Evolutionary conservation across 768 basidiomycete species (phyloP), one percentile per base, ranked within the genome.

Genomic region (Plicaturopsis crispa): DNA sequence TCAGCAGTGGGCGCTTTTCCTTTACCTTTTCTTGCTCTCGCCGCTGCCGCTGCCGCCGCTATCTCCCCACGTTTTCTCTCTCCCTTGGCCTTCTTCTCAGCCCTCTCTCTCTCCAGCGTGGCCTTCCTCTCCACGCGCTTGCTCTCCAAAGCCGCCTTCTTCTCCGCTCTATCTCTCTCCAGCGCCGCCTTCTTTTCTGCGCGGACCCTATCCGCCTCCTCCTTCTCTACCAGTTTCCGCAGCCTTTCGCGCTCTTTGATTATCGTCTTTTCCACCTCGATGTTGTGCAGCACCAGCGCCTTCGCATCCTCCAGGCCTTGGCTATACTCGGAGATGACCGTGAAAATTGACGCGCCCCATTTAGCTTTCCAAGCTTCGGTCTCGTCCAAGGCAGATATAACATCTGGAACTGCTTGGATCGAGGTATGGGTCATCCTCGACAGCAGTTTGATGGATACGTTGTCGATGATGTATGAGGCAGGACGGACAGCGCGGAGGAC

Each of bases 231-330:
- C 46, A 39, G 49, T 51, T 36, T 41, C 48, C n/a, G 45, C 51
- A 60, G 63, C 36, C 47, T 53, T 48, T 66, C 68, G 43, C 69
- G 61, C 46, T 72, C 70, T 45, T 72, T 28, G 26, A 14, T 28
- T 8, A 14, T 28, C 14, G 14, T 28, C 26, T 28, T 28, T 28
- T 8, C 14, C 26, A 28, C 14, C 26, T 28, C 14, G 10, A 8
- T 28, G 10, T 28, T 8, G 10, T 28, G 8, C 14, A 14, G 26
- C 8, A 14, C 10, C 8, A 14, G 26, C 26, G 8, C 26, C 8
- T 8, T 28, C 10, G 14, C 26, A 28, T n/a, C n/a, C 26, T 28
- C 26, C 10, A 28, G 14, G 26, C 26, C 14, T 14, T 28, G 8
- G 26, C 8, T 28, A 28, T 28, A 28, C 14, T 14, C 14, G 26